These are phyloP conservation scores for Leccinum ochraceum DNA, from an alignment of 768 basidiomycete species.

Conservation along the genomic window DNA sequence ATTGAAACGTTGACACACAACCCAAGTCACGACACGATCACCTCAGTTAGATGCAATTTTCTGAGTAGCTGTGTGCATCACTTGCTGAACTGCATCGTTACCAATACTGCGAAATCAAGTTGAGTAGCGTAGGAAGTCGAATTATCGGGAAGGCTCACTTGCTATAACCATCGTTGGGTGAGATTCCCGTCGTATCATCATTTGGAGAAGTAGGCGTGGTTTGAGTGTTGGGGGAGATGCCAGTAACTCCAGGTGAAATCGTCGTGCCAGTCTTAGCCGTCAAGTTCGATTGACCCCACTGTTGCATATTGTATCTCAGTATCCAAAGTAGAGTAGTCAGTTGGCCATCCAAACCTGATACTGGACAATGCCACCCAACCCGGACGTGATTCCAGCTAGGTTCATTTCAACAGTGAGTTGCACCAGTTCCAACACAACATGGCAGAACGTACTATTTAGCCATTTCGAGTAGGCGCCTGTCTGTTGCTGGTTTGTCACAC, in stretches of 20 bases:
- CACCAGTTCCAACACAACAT: not conserved
- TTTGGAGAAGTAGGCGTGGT: conserved; percentile 35
- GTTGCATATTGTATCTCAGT: conserved; percentile 15
- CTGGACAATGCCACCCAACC: conserved; percentile 30
- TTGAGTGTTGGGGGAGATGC: conserved; percentile 30
- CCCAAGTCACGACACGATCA: not conserved
- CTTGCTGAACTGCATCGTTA: conserved; percentile 33
- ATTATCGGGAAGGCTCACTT: conserved; percentile 25
- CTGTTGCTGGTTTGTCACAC: conserved; percentile 54
- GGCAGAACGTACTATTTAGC: conserved; percentile 44
- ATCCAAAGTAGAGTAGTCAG: not conserved
- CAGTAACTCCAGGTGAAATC: conserved; percentile 36
- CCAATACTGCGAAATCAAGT: conserved; percentile 26
- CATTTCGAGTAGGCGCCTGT: conserved; percentile 55
- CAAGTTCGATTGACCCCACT: conserved; percentile 60
- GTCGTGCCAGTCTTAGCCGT: conserved; percentile 48
- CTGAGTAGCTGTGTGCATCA: conserved; percentile 35
- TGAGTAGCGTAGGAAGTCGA: conserved; percentile 2
- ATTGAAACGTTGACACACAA: not conserved
- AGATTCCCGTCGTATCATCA: conserved; percentile 44
- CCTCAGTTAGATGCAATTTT: conserved; percentile 34
- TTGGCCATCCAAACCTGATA: conserved; percentile 31
- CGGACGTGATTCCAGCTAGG: conserved; percentile 42
- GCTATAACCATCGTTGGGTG: conserved; percentile 68
- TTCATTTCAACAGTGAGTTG: conserved; percentile 10